These are phyloP conservation scores for Podila clonocystis DNA, from an alignment of 192 early-diverging fungal genomes.

Conservation along the genomic window DNA sequence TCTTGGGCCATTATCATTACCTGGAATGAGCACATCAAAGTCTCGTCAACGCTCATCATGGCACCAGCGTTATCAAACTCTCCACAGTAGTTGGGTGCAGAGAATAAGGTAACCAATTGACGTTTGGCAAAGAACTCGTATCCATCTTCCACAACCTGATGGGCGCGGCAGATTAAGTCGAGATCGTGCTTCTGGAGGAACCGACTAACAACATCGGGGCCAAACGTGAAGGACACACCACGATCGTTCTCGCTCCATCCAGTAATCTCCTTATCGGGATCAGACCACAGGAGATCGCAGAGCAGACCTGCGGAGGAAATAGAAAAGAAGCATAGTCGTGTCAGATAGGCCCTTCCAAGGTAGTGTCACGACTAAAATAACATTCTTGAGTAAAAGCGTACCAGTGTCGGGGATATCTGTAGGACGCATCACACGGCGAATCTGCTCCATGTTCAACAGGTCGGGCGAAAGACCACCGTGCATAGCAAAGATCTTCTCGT, in stretches of 20 bases:
- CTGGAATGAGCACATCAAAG: slow-evolving; percentile 91
- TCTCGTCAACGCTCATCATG: slow-evolving; percentile 92
- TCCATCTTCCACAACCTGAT: slow-evolving; percentile 99
- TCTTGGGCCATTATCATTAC: slow-evolving; percentile 18
- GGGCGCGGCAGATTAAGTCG: slow-evolving; percentile 97
- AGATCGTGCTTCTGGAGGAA: slow-evolving; percentile 98
- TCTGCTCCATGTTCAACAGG: slow-evolving; percentile 97
- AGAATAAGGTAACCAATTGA: slow-evolving; percentile 95
- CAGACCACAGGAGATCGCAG: slow-evolving; percentile 97
- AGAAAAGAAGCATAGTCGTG: neutral
- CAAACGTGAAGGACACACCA: slow-evolving; percentile 97
- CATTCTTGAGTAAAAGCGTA: neutral
- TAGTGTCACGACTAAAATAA: neutral
- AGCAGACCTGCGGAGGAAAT: slow-evolving; percentile 86
- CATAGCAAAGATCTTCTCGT: slow-evolving; percentile 99
- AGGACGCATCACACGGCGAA: slow-evolving; percentile 95
- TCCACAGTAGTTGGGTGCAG: slow-evolving; percentile 96
- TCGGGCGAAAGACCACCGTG: slow-evolving; percentile 98
- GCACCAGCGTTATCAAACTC: slow-evolving; percentile 93
- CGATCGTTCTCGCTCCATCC: slow-evolving; percentile 99
- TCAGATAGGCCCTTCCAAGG: neutral
- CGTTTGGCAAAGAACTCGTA: slow-evolving; percentile 99
- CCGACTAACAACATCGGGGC: slow-evolving; percentile 91
- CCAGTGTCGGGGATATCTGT: slow-evolving; percentile 99
- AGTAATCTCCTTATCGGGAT: slow-evolving; percentile 95